These are phyloP conservation scores for Raphanus raphanistrum DNA, from an alignment of 345 rosid genomes.

Conservation along the genomic window DNA sequence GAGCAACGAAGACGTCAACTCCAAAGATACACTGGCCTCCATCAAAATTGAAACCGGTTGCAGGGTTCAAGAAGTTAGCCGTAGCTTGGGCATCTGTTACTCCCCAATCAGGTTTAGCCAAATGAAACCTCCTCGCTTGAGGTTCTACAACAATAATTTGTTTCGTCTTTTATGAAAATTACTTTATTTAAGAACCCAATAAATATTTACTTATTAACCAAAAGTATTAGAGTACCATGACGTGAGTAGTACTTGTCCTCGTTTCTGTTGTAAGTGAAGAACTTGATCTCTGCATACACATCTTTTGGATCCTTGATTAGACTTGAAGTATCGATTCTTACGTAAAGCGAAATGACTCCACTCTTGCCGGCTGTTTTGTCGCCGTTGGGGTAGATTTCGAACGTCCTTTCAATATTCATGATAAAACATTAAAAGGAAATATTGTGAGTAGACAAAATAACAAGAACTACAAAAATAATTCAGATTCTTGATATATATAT, in stretches of 20 bases:
- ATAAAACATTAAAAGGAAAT: not conserved
- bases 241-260: not conserved
- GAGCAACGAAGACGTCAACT: conserved; percentile 11
- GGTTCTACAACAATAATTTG: not conserved
- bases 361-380: not conserved
- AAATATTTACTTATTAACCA: not conserved
- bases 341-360: not conserved
- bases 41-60: not conserved
- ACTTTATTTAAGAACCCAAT: not conserved
- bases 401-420: not conserved
- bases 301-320: not conserved
- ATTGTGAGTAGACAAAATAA: not conserved
- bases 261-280: not conserved
- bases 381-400: conserved; percentile 16
- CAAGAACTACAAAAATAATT: not conserved
- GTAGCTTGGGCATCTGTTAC: not conserved
- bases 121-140: not conserved
- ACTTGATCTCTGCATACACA: conserved; percentile 18
- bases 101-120: not conserved
- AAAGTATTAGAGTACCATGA: not conserved
- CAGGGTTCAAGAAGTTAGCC: not conserved
- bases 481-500: not conserved
- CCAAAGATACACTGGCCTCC: conserved; percentile 18
- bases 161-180: too few relatives aligned
- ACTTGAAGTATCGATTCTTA: conserved; percentile 5